Conservation (phyloP, 345 rosid species). For the Mercurialis annua region DNA sequence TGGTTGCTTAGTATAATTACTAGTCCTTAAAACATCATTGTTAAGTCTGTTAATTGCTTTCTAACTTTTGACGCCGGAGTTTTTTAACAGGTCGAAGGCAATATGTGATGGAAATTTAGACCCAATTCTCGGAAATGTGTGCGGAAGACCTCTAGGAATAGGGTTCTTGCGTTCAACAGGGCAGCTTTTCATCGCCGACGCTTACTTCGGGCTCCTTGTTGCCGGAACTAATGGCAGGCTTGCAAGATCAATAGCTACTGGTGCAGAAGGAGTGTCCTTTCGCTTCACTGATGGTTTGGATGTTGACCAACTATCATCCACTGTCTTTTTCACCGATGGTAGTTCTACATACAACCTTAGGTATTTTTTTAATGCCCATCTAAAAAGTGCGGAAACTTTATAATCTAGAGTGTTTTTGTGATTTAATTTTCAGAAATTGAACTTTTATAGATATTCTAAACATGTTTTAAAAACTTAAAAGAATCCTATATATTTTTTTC, state of each 20-base stretch:
- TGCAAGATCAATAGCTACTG: slow-evolving; percentile 11
- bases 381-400: no score
- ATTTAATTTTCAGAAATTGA: no score
- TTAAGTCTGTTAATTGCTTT: no score
- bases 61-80: no score
- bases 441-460: no score
- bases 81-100: slow-evolving; percentile 6
- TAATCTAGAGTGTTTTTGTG: no score
- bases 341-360: slow-evolving; percentile 11
- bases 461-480: no score
- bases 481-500: no score
- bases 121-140: slow-evolving; percentile 3
- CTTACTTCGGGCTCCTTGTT: slow-evolving; percentile 13
- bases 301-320: background rate
- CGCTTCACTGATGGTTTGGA: slow-evolving; percentile 15
- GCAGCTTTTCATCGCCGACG: slow-evolving; percentile 20
- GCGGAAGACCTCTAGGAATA: slow-evolving; percentile 28
- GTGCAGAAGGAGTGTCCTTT: slow-evolving; percentile 18
- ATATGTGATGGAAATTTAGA: slow-evolving; percentile 14
- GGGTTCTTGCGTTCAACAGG: slow-evolving; percentile 8
- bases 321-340: slow-evolving; percentile 15
- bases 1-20: no score
- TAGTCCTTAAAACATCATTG: no score
- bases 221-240: slow-evolving; percentile 15
- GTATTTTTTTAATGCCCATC: no score